Base-by-base conservation (phyloP, 352 stramenopile genomes). In the Elongisporangium prolatum region DNA sequence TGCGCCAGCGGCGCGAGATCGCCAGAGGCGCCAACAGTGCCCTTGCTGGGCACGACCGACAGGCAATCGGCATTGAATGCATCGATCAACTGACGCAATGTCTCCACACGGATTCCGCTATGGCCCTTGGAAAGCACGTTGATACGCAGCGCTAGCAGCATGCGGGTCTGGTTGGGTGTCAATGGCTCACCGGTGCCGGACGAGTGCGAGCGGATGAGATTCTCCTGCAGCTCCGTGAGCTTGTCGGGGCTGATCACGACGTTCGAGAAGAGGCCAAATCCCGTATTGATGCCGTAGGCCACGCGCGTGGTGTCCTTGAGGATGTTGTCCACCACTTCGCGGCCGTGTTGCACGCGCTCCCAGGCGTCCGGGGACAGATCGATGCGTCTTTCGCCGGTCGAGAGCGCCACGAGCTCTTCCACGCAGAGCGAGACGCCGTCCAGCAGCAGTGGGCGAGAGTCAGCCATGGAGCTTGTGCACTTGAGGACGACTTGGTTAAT, bases 251-350 rank as follows among this genome's bases (percentile, higher is more conserved):
- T 74, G 58, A 97, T 91, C 68, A 96, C 84, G 52, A 97, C 86
- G 61, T 97, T 93, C 44, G 80, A 94, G 72, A 96, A 97, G 56
- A 95, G 75, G 1, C 89, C 89, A 59, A 97, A 97, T 65, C 87
- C 89, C 63, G 89, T 97, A 76, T 97, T 97, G 79, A 97, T 97
- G 56, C 89, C 89, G 75, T 97, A 96, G 17, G 82, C 86, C 24
- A 95, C 86, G 40, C 79, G 77, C 51, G 76, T 77, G 21, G 70
- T 80, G 64, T 89, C 84, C 62, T 88, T 77, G 50, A 96, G 73
- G 71, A 95, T 94, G 63, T 88, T 89, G 69, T 96, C 87, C 9
- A 96, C 85, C 57, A 96, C 87, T 9, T 92, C 75, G 34, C 84
- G 75, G 40, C 80, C 71, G 54, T 69, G 75, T 5, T 76, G 66